These are phyloP conservation scores for Blastocladiella britannica DNA, from an alignment of 192 early-diverging fungal genomes.

Conservation along the genomic window DNA sequence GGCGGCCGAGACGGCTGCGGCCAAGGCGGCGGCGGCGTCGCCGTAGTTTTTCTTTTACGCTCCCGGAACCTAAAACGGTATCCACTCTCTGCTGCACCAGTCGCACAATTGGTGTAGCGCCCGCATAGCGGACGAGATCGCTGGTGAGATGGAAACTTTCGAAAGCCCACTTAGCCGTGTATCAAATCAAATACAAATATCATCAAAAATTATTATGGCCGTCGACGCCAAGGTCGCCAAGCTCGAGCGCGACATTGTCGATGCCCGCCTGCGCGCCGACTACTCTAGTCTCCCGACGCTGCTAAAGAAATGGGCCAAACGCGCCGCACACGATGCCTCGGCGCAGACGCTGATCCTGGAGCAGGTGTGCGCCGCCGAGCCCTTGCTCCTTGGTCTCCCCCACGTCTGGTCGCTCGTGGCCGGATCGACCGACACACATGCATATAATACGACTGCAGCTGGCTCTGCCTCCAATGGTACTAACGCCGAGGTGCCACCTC, in stretches of 20 bases:
- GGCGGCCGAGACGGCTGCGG: too few relatives aligned
- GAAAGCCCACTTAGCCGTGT: too few relatives aligned
- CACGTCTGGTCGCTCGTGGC: background rate
- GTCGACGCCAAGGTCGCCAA: background rate
- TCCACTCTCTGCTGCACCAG: too few relatives aligned
- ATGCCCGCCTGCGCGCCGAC: background rate
- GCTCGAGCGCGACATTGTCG: background rate
- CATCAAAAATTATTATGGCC: background rate
- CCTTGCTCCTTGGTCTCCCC: background rate
- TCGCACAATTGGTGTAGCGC: too few relatives aligned
- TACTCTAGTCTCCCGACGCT: background rate
- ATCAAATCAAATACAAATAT: background rate
- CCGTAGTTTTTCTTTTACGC: too few relatives aligned
- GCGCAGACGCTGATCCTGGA: background rate
- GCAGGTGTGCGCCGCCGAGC: background rate
- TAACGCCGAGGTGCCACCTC: background rate
- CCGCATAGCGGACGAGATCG: too few relatives aligned
- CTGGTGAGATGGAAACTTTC: too few relatives aligned
- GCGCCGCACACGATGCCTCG: too few relatives aligned
- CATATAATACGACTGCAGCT: background rate
- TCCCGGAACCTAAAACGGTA: too few relatives aligned
- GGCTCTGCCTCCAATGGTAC: too few relatives aligned
- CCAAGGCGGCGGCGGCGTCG: too few relatives aligned
- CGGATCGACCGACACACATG: background rate
- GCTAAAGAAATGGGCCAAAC: background rate